A percentile compares a stretch with the other conserved stretches of the same genome.
Conservation (phyloP, 257 asterid species). For the Nicotiana knightiana region DNA sequence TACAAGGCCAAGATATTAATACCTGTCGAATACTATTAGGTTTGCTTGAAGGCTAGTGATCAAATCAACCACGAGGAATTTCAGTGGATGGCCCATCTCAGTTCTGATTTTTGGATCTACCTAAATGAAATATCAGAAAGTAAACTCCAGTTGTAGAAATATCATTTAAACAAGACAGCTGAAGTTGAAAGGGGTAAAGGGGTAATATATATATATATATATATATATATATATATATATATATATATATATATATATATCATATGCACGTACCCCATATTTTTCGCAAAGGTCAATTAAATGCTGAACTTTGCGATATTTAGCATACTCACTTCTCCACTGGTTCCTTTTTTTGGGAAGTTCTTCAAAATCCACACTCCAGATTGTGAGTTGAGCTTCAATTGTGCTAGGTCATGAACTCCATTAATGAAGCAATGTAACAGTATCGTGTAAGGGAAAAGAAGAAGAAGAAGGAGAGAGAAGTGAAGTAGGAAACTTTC, state of each 20-base stretch:
- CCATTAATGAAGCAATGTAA: too few relatives aligned
- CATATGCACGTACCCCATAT: conserved; percentile 41
- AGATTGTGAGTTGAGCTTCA: background rate
- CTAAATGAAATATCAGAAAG: conserved; percentile 22
- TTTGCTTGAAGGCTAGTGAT: conserved; percentile 51
- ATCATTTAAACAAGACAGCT: background rate
- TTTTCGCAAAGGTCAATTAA: conserved; percentile 43
- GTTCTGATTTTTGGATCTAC: conserved; percentile 56
- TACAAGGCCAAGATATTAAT: background rate
- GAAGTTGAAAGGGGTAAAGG: background rate
- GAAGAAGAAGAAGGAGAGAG: too few relatives aligned
- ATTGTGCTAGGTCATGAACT: too few relatives aligned
- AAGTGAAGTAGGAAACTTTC: too few relatives aligned
- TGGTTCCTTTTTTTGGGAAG: conserved; percentile 21
- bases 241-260: too few relatives aligned
- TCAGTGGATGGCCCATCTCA: conserved; percentile 63
- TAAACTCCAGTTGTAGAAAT: background rate
- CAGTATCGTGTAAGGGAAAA: too few relatives aligned
- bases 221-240: too few relatives aligned
- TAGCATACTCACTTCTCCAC: conserved; percentile 35
- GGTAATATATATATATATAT: too few relatives aligned
- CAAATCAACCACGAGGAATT: conserved; percentile 41
- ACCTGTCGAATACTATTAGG: conserved; percentile 67
- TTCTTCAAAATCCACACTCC: conserved; percentile 42
- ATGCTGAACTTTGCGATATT: conserved; percentile 44